Evolutionary conservation across 2,329 filamentous ascomycete species (phyloP), one percentile per base, ranked within the genome.

Genomic region (Ceratocystiopsis brevicomis): DNA sequence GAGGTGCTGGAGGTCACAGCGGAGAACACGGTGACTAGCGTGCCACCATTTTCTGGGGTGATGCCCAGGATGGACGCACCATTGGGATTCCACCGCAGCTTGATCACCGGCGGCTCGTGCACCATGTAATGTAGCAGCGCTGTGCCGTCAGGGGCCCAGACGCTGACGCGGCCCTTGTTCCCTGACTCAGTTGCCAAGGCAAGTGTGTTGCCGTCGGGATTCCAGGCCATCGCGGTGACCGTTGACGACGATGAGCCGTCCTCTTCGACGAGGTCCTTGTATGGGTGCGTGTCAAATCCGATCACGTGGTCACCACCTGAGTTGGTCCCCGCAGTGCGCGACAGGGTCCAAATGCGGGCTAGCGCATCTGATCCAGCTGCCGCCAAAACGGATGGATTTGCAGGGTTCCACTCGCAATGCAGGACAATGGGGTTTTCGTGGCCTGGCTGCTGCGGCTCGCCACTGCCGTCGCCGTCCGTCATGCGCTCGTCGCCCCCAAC

Each of bases 371-470:
- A 78, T 54, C 75, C 75, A 63, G 71, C 73, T 66, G 73, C 73
- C 59, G 73, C 75, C 66, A 79, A 66, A 61, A 76, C 63, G 47
- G 68, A 72, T 58, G 74, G 69, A 64, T 78, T 68, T 59, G 58
- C 66, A 52, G 75, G 75, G 65, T 71, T 77, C 71, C 73, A 79
- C 66, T 76, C 72, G 68, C 74, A 78, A 60, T 77, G 73, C 63
- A 78, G 66, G 59, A 78, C 61, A 54, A 76, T 67, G 56, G 74
- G 71, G 59, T 67, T 71, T 55, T 73, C 68, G 56, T 55, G 49
- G 41, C 46, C 49, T 15, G 46, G 49, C 44, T 48, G 47, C 21
- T 48, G 46, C 47, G 47, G 34, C 40, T 44, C 25, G 25, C 10
- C 25, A 9, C 25, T 30, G 25, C 25, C 10, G 25, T 30, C 25